A percentile compares a stretch with the other conserved stretches of the same genome.
phyloP scores from a whole-genome alignment of 495 filamentous ascomycete species.

The Talaromyces proteolyticus region DNA sequence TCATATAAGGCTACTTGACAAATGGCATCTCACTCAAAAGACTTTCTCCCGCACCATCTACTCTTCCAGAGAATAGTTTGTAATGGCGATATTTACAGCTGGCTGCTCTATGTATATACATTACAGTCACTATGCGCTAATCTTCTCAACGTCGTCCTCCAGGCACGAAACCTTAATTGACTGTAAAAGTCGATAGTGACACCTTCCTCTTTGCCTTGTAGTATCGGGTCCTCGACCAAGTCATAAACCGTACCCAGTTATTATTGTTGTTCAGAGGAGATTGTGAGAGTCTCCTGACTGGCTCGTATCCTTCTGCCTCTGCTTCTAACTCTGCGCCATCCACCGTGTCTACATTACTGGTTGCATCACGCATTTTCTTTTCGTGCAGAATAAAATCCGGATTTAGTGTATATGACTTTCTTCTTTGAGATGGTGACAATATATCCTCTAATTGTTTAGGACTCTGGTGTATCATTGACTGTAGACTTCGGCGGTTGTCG shows the following conservation, averaged over 20 bases:
- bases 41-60: no score
- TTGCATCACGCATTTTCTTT: no score
- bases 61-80: no score
- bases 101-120: conserved; percentile 8
- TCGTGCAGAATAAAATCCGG: no score
- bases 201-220: conserved; percentile 39
- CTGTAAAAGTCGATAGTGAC: neutral
- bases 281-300: conserved; percentile 28
- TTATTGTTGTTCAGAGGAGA: conserved; percentile 20
- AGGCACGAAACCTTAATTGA: neutral
- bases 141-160: neutral
- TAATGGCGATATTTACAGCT: no score
- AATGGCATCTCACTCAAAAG: no score
- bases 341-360: no score
- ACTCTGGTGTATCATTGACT: neutral
- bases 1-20: no score
- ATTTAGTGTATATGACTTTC: no score
- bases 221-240: conserved; percentile 40
- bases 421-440: no score
- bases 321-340: no score
- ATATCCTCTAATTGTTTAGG: no score
- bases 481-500: conserved; percentile 26
- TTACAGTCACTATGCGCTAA: conserved; percentile 1
- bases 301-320: conserved; percentile 4
- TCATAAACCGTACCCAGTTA: conserved; percentile 42